Base-by-base conservation (phyloP, 2,329 filamentous ascomycete species). In the Ophiostoma ulmi region DNA sequence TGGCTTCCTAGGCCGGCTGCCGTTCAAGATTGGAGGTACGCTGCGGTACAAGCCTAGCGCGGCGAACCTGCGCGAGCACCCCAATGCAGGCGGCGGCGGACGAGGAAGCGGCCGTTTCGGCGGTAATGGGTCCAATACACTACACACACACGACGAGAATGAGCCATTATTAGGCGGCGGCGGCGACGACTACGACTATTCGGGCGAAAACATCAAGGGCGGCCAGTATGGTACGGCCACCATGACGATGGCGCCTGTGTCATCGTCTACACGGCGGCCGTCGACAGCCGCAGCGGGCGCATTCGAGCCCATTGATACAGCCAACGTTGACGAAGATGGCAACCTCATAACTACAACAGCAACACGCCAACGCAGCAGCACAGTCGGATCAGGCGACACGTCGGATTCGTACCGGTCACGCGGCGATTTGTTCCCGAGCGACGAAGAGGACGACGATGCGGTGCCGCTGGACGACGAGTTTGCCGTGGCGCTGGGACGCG, bases 391-490 rank as follows among this genome's bases (percentile, higher is more conserved):
- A 14, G 90, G 90, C 58, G 90, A 90, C 74, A 97, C 94, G 0
- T 91, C 88, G 38, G 93, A 94, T 77, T 97, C 94, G 6, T 88
- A 91, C 74, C 91, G 94, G 76, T 97, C 93, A 13, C 85, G 94
- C 66, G 93, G 93, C 1, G 94, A 98, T 80, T 82, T 98, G 14
- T 95, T 97, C 75, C 93, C 93, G 0, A 97, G 93, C 76, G 93
- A 97, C 73, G 87, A 86, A 66, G 88, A 90, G 76, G 93, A 94
- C 69, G 93, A 96, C 73, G 94, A 98, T 79, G 94, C 94, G 0
- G 88, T 97, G n/a, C 92, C 93, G 14, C 81, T 98, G 22, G 92
- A 94, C 75, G 94, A 97, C 77, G 94, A 97, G 77, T 96, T 98
- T 75, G 92, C 93, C 2, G 89, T 97, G 78, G 88, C 89, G 3